A percentile compares a stretch with the other conserved stretches of the same genome.
Conservation (phyloP, 2,329 filamentous ascomycete species). For the Aaosphaeria pasadenensis region DNA sequence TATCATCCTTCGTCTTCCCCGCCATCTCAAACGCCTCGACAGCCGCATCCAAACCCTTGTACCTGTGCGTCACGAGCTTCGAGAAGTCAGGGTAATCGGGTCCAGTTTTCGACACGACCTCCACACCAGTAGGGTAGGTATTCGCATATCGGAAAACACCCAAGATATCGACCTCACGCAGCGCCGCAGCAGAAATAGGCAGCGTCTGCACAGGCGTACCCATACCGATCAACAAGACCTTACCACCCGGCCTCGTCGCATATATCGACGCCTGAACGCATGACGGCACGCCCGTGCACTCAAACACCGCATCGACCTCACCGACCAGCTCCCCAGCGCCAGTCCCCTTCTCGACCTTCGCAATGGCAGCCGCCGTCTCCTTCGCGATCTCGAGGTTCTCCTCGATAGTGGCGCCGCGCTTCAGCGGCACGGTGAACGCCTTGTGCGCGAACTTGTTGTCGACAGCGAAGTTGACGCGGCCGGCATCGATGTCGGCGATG, state of each 20-base stretch:
- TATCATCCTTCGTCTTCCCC: slow-evolving; percentile 63
- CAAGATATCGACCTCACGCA: slow-evolving; percentile 75
- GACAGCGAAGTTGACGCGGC: slow-evolving; percentile 55
- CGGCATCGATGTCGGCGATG: slow-evolving; percentile 60
- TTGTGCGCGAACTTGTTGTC: slow-evolving; percentile 48
- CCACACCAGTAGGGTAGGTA: slow-evolving; percentile 70
- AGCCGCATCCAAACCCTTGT: slow-evolving; percentile 61
- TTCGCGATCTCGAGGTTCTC: slow-evolving; percentile 52
- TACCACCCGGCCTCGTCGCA: slow-evolving; percentile 65
- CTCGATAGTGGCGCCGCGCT: slow-evolving; percentile 49
- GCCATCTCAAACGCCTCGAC: slow-evolving; percentile 68
- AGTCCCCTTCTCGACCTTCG: slow-evolving; percentile 31
- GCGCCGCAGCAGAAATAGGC: slow-evolving; percentile 67
- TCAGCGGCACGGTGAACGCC: slow-evolving; percentile 46
- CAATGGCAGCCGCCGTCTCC: slow-evolving; percentile 46
- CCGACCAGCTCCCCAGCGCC: slow-evolving; percentile 35
- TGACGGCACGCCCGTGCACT: slow-evolving; percentile 73
- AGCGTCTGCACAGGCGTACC: slow-evolving; percentile 73
- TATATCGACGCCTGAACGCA: slow-evolving; percentile 76
- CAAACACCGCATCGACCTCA: slow-evolving; percentile 69
- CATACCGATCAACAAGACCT: slow-evolving; percentile 76
- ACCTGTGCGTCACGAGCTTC: slow-evolving; percentile 71
- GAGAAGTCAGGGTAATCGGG: slow-evolving; percentile 60
- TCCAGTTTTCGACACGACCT: slow-evolving; percentile 49
- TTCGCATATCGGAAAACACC: slow-evolving; percentile 77